Base-by-base conservation (phyloP, 805 yeast genomes). In the Starmerella apis region DNA sequence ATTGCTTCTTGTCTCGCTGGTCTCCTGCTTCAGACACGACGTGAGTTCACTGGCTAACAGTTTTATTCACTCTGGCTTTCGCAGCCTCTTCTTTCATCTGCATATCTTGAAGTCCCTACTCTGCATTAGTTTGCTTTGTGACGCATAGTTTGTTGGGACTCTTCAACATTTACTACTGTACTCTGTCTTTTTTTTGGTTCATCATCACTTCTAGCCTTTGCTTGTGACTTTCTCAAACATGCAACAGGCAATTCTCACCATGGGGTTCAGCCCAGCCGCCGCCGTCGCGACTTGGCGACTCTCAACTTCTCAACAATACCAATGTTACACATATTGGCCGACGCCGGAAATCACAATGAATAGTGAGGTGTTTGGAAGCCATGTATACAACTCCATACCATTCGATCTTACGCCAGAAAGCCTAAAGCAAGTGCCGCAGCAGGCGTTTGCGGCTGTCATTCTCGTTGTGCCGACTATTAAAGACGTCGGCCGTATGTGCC, bases 241-340 rank as follows among this genome's bases (percentile, higher is more conserved):
- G 33, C 46, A 25, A 39, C 55, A 51, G 11, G 42, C 57, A 10
- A 52, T 50, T 14, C 53, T 60, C 18, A 50, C 59, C n/a, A 59
- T 59, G 52, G 63, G 63, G 16, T 53, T 60, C 49, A 50, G 55
- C 41, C 60, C 63, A 32, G 52, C 60, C 4, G 53, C 61, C 11
- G 62, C 63, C n/a, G 54, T 56, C 19, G 53, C 56, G 10, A 54
- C 62, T 22, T 60, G 61, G 61, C 54, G 60, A 20, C 54, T 60
- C 19, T 51, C 57, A 14, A 38, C 20, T 27, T 51, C 59, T n/a
- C 43, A 41, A 19, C 39, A 37, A 41, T 53, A 51, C 47, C 50
- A 57, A 22, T 52, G 54, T 16, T 50, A 50, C 47, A 59, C 63
- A 11, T 58, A 60, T 48, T 60, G 63, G 63, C 63, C 63, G 14